These are phyloP conservation scores for Westerdykella ornata DNA, from an alignment of 2,329 filamentous ascomycete genomes.

Conservation along the genomic window DNA sequence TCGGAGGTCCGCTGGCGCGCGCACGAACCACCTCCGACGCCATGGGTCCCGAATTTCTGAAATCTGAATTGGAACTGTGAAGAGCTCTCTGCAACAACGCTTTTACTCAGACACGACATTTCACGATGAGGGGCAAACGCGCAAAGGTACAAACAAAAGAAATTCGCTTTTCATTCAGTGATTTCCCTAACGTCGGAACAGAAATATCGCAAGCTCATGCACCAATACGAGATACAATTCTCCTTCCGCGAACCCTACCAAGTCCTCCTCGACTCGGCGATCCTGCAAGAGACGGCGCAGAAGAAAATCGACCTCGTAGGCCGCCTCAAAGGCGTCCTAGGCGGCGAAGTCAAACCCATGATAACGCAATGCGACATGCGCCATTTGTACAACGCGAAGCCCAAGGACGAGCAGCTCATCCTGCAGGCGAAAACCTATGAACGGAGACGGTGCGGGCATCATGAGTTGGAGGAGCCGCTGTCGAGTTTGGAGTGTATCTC, in stretches of 20 bases:
- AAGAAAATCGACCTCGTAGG: slow-evolving; percentile 83
- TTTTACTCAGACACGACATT: not conserved
- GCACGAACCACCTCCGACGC: too few relatives aligned
- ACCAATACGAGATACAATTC: slow-evolving; percentile 80
- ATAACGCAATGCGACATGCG: slow-evolving; percentile 77
- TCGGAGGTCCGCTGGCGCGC: too few relatives aligned
- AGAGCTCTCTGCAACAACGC: not conserved
- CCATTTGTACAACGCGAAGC: slow-evolving; percentile 62
- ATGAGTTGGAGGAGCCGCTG: slow-evolving; percentile 65
- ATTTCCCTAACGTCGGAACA: too few relatives aligned
- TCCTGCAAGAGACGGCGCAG: slow-evolving; percentile 70
- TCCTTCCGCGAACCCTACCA: slow-evolving; percentile 93
- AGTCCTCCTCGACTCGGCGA: slow-evolving; percentile 76
- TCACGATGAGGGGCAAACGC: slow-evolving; percentile 16
- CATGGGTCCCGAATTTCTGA: too few relatives aligned
- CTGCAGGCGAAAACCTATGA: slow-evolving; percentile 68
- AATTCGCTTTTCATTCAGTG: too few relatives aligned
- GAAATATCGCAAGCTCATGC: slow-evolving; percentile 79
- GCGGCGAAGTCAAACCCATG: slow-evolving; percentile 80
- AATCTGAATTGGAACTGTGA: too few relatives aligned
- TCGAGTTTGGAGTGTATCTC: slow-evolving; percentile 62
- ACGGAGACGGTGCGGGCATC: slow-evolving; percentile 70
- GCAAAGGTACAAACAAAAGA: slow-evolving; percentile 27
- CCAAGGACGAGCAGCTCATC: slow-evolving; percentile 55
- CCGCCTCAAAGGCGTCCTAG: slow-evolving; percentile 72